Base-by-base conservation (phyloP, 2,329 filamentous ascomycete species). In the Paecilomyces fulvus region DNA sequence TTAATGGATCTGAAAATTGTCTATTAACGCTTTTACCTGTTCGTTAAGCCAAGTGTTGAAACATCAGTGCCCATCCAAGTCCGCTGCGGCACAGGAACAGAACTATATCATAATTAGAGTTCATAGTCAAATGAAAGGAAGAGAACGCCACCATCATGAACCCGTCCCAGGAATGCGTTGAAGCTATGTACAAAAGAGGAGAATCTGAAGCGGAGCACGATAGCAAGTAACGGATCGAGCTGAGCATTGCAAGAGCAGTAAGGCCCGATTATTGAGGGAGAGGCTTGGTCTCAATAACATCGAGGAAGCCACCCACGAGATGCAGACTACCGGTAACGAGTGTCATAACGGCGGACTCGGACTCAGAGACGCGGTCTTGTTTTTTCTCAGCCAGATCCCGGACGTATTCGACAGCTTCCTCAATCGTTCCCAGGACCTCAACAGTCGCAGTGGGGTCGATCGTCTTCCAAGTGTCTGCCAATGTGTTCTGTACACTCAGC, bases 251-350 rank as follows among this genome's bases (percentile, higher is more conserved):
- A 28, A 48, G n/a, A 59, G 17, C 58, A 54, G 53, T 55, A 53
- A 31, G 48, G 20, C 60, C 55, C 5, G 49, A 59, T 53, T 46
- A 63, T 21, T 63, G 46, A 14, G 51, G 28, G 46, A 55, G 56
- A 14, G 67, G 65, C 55, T 73, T 74, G 5, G 72, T 74, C 60
- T 88, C 89, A 57, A 95, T 71, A 0, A 88, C 84, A 69, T 88
- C 86, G 54, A 95, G 75, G 50, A 91, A 77, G 10, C 88, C 89
- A 7, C 91, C 90, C 0, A 92, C 90, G 43, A 96, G 79, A 77
- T 95, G 88, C 66, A 95, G 74, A 69, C 90, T 95, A 2, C 91
- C 91, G 12, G 91, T 95, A 9, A 90, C 85, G 55, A 96, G 74
- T 0, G 86, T 83, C 68, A 84, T 82, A 14, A 84, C 77, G 52